phyloP scores from a whole-genome alignment of 495 filamentous ascomycete genomes.

The Venustampulla echinocandica region DNA sequence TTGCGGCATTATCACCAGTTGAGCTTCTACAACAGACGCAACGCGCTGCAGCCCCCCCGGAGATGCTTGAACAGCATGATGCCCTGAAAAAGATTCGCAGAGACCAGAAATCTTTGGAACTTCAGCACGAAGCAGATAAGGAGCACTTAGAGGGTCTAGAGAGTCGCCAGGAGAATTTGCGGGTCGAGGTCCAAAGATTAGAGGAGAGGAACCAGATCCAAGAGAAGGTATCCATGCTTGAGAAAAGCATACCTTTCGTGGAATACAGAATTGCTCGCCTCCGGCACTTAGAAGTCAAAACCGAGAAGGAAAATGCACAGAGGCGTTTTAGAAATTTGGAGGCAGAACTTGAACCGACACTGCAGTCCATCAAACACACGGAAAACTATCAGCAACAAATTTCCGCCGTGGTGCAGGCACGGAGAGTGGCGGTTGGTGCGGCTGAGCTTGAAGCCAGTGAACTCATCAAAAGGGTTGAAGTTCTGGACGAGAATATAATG shows the following conservation, averaged over 20 bases:
- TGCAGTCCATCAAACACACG: constrained; percentile 58
- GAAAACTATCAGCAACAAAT: constrained; percentile 46
- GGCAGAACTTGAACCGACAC: constrained; percentile 53
- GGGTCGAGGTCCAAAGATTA: constrained; percentile 76
- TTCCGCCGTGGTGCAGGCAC: constrained; percentile 11
- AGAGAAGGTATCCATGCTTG: constrained; percentile 54
- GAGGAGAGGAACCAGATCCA: constrained; percentile 63
- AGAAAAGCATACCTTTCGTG: constrained; percentile 55
- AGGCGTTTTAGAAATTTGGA: constrained; percentile 48
- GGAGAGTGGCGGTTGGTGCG: constrained; percentile 34
- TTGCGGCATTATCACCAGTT: constrained; percentile 75
- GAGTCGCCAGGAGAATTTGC: constrained; percentile 63
- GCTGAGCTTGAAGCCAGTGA: constrained; percentile 46
- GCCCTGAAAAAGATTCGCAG: constrained; percentile 60
- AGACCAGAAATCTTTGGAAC: constrained; percentile 57
- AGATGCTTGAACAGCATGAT: constrained; percentile 74
- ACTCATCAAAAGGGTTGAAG: constrained; percentile 39
- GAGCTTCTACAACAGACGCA: constrained; percentile 82
- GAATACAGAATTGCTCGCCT: constrained; percentile 43
- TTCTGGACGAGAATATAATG: constrained; percentile 43
- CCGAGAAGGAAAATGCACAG: constrained; percentile 41
- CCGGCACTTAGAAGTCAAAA: constrained; percentile 28
- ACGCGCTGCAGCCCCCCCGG: constrained; percentile 69
- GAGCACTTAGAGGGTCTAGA: constrained; percentile 58
- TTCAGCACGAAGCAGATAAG: constrained; percentile 46